Evolutionary conservation across 2,329 filamentous ascomycete species (phyloP).

Genomic region (Hymenoscyphus albidus): DNA sequence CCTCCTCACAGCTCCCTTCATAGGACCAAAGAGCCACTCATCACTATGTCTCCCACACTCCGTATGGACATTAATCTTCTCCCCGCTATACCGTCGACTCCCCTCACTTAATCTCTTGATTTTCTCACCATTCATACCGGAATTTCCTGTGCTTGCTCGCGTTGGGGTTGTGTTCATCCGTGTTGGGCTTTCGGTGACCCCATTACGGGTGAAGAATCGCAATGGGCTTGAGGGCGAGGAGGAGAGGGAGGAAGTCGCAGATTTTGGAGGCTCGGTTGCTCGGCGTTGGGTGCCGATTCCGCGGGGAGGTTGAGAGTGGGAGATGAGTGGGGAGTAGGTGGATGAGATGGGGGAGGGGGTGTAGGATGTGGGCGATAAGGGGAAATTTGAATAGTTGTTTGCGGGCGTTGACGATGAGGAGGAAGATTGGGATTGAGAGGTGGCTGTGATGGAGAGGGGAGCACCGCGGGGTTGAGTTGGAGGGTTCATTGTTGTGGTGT

Average conservation of each 20-base stretch:
- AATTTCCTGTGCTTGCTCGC: not conserved
- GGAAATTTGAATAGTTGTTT: not conserved
- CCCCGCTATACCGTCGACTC: constrained; percentile 11
- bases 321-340: not conserved
- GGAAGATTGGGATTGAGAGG: not conserved
- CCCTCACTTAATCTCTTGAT: constrained; percentile 4
- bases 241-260: not conserved
- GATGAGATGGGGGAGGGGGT: not conserved
- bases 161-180: constrained; percentile 5
- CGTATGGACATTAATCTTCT: constrained; percentile 25
- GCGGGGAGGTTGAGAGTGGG: not conserved
- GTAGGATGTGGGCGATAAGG: not conserved
- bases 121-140: not conserved
- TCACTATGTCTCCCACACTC: constrained; percentile 28
- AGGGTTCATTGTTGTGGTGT: not conserved
- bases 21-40: constrained; percentile 27
- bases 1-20: constrained; percentile 18
- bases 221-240: not conserved
- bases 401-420: not conserved
- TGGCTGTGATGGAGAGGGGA: constrained; percentile 10
- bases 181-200: not conserved
- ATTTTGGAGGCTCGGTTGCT: constrained; percentile 2
- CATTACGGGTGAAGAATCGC: not conserved
- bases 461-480: constrained; percentile 4
- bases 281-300: not conserved